Percentiles rank a stretch among this genome's conserved stretches.
phyloP scores from a whole-genome alignment of 345 rosid species.

The Citrus inodora region DNA sequence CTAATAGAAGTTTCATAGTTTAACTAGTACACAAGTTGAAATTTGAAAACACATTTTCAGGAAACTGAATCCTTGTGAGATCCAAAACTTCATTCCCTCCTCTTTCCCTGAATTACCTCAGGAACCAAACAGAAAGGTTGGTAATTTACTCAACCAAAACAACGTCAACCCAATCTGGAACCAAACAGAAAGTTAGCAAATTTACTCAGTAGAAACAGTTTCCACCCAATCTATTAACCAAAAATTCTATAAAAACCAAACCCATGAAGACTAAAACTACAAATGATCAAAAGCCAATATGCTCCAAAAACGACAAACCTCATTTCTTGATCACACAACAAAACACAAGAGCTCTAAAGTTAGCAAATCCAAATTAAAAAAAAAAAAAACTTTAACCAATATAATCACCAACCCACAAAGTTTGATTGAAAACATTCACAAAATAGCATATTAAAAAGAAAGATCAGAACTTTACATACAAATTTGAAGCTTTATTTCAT shows the following conservation, averaged over 20 bases:
- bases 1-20: neutral
- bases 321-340: constrained; percentile 7
- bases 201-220: neutral
- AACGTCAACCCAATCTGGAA: neutral
- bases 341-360: constrained; percentile 4
- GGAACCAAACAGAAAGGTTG: neutral
- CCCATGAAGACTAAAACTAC: neutral
- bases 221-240: neutral
- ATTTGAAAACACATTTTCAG: neutral
- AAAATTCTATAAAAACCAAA: neutral
- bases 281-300: neutral
- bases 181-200: neutral
- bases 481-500: neutral
- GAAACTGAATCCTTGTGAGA: neutral
- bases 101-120: neutral
- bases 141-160: neutral
- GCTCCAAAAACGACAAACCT: constrained; percentile 3
- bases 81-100: neutral
- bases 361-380: neutral
- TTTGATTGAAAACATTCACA: neutral
- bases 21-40: neutral
- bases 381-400: neutral
- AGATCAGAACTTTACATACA: constrained; percentile 5
- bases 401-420: neutral
- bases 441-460: neutral